Conservation (phyloP, 2,329 filamentous ascomycete species). For the Camptophora hylomeconis region DNA sequence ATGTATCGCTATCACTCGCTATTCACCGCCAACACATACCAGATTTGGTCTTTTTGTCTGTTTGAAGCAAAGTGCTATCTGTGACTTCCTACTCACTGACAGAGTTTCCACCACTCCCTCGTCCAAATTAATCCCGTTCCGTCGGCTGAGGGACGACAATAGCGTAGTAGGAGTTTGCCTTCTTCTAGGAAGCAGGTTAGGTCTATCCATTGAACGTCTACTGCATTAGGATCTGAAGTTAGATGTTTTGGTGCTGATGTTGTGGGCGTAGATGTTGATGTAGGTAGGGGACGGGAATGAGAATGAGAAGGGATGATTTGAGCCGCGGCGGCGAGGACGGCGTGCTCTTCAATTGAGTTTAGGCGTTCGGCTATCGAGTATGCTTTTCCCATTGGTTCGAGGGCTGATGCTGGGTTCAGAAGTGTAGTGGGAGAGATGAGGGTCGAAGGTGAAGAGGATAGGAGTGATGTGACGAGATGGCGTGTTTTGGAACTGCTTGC, state of each 20-base stretch:
- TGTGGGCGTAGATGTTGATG: too few relatives aligned
- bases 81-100: too few relatives aligned
- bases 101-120: constrained; percentile 14
- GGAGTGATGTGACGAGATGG: constrained; percentile 13
- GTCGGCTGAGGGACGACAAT: constrained; percentile 11
- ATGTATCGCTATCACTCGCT: too few relatives aligned
- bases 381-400: constrained; percentile 11
- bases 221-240: too few relatives aligned
- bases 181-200: constrained; percentile 16
- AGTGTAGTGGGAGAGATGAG: too few relatives aligned
- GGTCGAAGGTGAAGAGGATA: constrained; percentile 7
- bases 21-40: too few relatives aligned
- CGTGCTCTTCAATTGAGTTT: constrained; percentile 15
- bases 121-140: constrained; percentile 14
- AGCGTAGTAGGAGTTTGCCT: constrained; percentile 12
- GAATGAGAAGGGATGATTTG: constrained; percentile 1
- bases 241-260: too few relatives aligned
- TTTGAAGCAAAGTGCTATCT: too few relatives aligned
- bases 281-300: too few relatives aligned
- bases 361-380: constrained; percentile 16
- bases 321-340: constrained; percentile 7
- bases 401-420: constrained; percentile 8
- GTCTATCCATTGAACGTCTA: constrained; percentile 17
- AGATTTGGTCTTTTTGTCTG: too few relatives aligned
- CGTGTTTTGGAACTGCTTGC: constrained; percentile 12